Base-by-base conservation (phyloP, 2,329 filamentous ascomycete genomes). In the Ophiostoma himal-ulmi region DNA sequence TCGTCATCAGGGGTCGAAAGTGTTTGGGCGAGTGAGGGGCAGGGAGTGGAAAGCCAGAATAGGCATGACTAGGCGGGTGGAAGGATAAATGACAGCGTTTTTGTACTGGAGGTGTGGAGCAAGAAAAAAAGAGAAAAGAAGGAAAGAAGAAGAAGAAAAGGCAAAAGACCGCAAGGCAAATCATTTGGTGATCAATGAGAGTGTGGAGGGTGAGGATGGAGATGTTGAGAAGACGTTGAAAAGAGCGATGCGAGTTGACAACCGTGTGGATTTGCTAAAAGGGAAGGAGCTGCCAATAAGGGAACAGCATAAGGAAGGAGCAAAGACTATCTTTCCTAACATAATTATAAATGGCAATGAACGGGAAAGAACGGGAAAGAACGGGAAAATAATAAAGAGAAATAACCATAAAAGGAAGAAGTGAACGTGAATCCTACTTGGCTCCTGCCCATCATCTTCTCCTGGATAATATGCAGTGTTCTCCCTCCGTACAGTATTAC, bases 1-100 rank as follows among this genome's bases (percentile, higher is more conserved):
- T 84, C 80, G 78, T 73, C 82, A 73, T 69, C 81, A 77, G 75
- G 81, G 76, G 71, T 75, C 44, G 37, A 20, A 62, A 34, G 57
- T 62, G 57, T 62, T 34, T 62, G 57, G 26, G 57, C 57, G 57
- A 11, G 17, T 66, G 54, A 70, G 57, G 66, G 69, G 65, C 36
- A 68, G 64, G 62, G 69, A 34, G 20, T 30, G 37, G 39, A 66
- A 57, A 30, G 22, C 52, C 11, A 30, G 22, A 26, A 57, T 48
- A 48, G 52, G n/a, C 22, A 26, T 57, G 52, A 57, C n/a, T 57
- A 57, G 52, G 52, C 52, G 22, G 52, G 22, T 57, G 17, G 52
- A 26, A 26, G 6, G 52, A 57, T 26, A 6, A 20, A 48, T 20
- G 3, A 39, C 1, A 13, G 44, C 14, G 44, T 48, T 11, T 11